These are phyloP conservation scores for Yamadazyma buinensis DNA, from an alignment of 1,139 yeast species.

Conservation along the genomic window DNA sequence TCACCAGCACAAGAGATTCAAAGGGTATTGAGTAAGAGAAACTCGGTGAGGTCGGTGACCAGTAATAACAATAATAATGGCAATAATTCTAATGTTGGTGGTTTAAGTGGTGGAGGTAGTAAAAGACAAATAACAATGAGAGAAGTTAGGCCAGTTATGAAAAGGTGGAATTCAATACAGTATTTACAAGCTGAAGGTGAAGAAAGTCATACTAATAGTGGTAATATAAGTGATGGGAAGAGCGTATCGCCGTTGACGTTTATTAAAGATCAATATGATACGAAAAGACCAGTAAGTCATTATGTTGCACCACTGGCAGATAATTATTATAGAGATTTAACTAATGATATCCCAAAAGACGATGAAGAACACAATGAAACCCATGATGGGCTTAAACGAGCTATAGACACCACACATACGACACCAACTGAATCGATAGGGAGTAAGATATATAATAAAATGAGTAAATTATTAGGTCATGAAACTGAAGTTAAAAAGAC, in stretches of 20 bases:
- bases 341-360: constrained; percentile 1
- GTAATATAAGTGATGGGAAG: constrained; percentile 1
- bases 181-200: constrained; percentile 6
- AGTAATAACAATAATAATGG: too few relatives aligned
- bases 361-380: background rate
- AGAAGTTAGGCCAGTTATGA: constrained; percentile 16
- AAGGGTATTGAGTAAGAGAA: background rate
- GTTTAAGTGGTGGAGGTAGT: too few relatives aligned
- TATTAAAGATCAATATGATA: constrained; percentile 27
- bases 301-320: constrained; percentile 16
- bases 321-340: constrained; percentile 20
- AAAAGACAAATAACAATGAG: constrained; percentile 21
- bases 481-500: background rate
- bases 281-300: constrained; percentile 19
- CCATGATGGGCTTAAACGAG: background rate
- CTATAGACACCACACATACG: constrained; percentile 1
- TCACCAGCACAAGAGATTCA: constrained; percentile 6
- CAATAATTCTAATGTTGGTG: too few relatives aligned
- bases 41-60: constrained; percentile 2
- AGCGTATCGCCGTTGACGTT: constrained; percentile 30
- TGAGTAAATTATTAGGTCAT: constrained; percentile 7
- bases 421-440: constrained; percentile 9
- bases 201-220: constrained; percentile 3
- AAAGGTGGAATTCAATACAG: constrained; percentile 24
- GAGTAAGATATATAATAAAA: constrained; percentile 13